Evolutionary conservation across 2,329 filamentous ascomycete genomes (phyloP), one percentile per base, ranked within the genome.

Genomic region (Aspergillus sp.): DNA sequence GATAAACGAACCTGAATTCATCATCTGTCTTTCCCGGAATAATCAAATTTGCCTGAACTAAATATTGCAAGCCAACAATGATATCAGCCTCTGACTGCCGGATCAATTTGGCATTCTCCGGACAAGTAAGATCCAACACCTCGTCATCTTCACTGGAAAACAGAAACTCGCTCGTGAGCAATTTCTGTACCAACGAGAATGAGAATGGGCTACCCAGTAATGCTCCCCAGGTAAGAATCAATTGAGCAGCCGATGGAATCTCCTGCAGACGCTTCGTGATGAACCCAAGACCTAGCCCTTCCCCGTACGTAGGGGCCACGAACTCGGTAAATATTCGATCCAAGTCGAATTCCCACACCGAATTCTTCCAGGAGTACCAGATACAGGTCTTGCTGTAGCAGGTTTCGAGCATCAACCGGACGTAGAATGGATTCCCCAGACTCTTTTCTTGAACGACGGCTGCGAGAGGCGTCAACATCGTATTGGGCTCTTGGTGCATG

Each of bases 391-490:
- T 93, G 36, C 87, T 81, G 63, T 94, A 83, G 62, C 88, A 94
- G 3, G 85, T 84, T 59, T 87, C 87, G 4, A 96, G 77, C 78
- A 96, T 94, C 67, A 95, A 88, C 46, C 88, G 79, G 64, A 95
- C 86, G 59, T 93, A 94, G 59, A 95, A 96, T 0, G 89, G 85
- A 51, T 94, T 95, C 1, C 90, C 90, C 28, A 80, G 80, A 6
- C 87, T 91, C 69, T 93, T 94, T 58, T 91, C 89, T 63, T 94
- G 86, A 4, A 96, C 81, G 7, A 95, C 86, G 5, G 89, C 80
- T 2, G 87, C 86, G 12, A 97, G 73, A 0, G 89, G 83, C 1
- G 86, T 71, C 1, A 93, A 79, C 41, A 88, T 85, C 32, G 87
- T 81, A 48, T 77, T 78, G 5, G 76, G 69, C 0, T 81, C 73